phyloP scores from a whole-genome alignment of 2,329 filamentous ascomycete genomes.

The Diplodia corticola region DNA sequence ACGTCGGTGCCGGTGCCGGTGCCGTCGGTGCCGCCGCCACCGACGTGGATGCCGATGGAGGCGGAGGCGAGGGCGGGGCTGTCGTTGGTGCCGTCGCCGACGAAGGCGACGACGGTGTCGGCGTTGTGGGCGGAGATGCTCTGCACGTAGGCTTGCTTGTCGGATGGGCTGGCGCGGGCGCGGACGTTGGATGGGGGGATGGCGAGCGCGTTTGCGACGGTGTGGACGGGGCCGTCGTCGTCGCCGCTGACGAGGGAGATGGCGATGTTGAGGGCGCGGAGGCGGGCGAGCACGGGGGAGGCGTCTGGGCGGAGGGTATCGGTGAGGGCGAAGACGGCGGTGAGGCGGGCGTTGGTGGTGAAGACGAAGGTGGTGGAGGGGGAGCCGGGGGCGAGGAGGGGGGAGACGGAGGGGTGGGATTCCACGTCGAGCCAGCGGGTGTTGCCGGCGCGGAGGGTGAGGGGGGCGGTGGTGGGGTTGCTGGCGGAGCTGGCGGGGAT shows the following conservation, averaged over 20 bases:
- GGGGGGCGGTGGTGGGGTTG: not conserved
- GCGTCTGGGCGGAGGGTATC: conserved; percentile 54
- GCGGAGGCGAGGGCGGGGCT: conserved; percentile 71
- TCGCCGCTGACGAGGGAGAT: conserved; percentile 62
- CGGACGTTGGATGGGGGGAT: conserved; percentile 45
- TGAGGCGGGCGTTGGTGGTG: conserved; percentile 46
- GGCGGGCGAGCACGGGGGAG: conserved; percentile 51
- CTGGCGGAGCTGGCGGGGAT: not conserved
- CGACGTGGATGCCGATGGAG: conserved; percentile 69
- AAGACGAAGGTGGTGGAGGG: conserved; percentile 40
- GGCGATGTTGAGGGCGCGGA: conserved; percentile 50
- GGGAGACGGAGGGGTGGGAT: not conserved
- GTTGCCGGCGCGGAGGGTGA: conserved; percentile 12
- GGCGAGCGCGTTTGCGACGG: conserved; percentile 44
- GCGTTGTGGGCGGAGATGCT: conserved; percentile 29
- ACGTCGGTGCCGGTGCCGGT: conserved; percentile 55
- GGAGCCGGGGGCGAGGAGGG: not conserved
- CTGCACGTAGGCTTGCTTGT: conserved; percentile 57
- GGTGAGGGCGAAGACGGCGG: conserved; percentile 54
- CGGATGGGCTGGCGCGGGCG: conserved; percentile 51
- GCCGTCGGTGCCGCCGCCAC: not conserved
- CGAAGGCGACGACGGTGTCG: conserved; percentile 49
- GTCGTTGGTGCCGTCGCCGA: conserved; percentile 79
- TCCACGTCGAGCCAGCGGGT: not conserved
- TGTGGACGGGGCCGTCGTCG: conserved; percentile 50